A percentile compares a stretch with the other conserved stretches of the same genome.
Evolutionary conservation across 2,329 filamentous ascomycete genomes (phyloP).

Genomic region (Coniochaeta hoffmannii): DNA sequence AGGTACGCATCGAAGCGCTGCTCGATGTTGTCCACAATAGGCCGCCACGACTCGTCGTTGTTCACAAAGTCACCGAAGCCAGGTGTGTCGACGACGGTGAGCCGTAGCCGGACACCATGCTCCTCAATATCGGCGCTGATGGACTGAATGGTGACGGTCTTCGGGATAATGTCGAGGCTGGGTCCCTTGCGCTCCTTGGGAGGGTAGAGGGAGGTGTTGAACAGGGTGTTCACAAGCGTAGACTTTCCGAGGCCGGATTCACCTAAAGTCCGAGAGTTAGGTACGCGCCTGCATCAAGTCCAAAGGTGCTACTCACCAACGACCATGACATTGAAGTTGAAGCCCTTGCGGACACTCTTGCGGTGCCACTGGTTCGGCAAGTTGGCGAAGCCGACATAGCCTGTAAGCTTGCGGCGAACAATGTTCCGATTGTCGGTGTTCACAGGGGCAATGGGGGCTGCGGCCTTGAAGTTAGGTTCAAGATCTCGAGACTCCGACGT

Average conservation of each 20-base stretch:
- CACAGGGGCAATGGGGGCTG: slow-evolving; percentile 29
- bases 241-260: slow-evolving; percentile 99
- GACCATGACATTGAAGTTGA: slow-evolving; percentile 99
- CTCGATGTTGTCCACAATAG: slow-evolving; percentile 99
- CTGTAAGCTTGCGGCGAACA: slow-evolving; percentile 94
- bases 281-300: not conserved
- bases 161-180: slow-evolving; percentile 95
- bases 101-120: slow-evolving; percentile 89
- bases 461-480: slow-evolving; percentile 29
- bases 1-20: slow-evolving; percentile 97
- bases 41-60: slow-evolving; percentile 99
- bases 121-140: slow-evolving; percentile 97
- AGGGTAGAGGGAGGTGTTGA: slow-evolving; percentile 98
- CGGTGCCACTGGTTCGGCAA: slow-evolving; percentile 99
- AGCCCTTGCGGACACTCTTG: slow-evolving; percentile 99
- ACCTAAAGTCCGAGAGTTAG: slow-evolving; percentile 45
- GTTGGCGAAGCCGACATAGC: slow-evolving; percentile 98
- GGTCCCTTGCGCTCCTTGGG: slow-evolving; percentile 98
- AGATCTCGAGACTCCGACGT: slow-evolving; percentile 22
- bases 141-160: slow-evolving; percentile 91
- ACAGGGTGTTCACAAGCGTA: slow-evolving; percentile 96
- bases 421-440: slow-evolving; percentile 81
- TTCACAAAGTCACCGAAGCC: slow-evolving; percentile 99
- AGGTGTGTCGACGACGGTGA: slow-evolving; percentile 96
- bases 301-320: slow-evolving; percentile 64